Conservation (phyloP, 768 basidiomycete genomes). For the Galerina sulciceps region DNA sequence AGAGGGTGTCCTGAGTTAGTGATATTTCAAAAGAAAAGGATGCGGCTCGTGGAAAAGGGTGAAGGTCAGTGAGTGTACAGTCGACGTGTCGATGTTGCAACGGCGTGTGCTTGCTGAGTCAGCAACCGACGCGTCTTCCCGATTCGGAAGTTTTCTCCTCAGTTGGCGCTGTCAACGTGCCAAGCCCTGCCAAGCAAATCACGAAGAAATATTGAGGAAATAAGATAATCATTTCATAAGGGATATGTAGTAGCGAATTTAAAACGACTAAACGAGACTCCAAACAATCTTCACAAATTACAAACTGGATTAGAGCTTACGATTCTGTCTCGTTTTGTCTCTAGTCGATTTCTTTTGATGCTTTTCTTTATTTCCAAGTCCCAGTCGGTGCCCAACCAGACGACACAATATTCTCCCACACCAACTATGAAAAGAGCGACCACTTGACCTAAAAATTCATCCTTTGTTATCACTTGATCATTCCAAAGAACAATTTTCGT, state of each 20-base stretch:
- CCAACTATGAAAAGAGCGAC: slow-evolving; percentile 76
- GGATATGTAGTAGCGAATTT: neutral
- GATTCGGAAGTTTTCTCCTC: slow-evolving; percentile 21
- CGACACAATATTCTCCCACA: slow-evolving; percentile 64
- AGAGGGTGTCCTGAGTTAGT: slow-evolving; percentile 10
- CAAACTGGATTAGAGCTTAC: neutral
- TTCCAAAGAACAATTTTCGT: slow-evolving; percentile 10
- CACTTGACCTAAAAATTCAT: slow-evolving; percentile 58
- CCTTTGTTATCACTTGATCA: neutral
- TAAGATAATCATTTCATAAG: neutral
- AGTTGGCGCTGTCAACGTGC: slow-evolving; percentile 11
- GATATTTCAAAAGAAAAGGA: slow-evolving; percentile 5
- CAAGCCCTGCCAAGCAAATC: slow-evolving; percentile 8
- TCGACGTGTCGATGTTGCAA: slow-evolving; percentile 35
- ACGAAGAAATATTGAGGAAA: neutral
- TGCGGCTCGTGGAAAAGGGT: slow-evolving; percentile 10
- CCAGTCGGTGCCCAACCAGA: slow-evolving; percentile 69
- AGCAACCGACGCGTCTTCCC: slow-evolving; percentile 23
- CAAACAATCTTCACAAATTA: neutral
- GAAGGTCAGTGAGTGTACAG: slow-evolving; percentile 13
- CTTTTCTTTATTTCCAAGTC: slow-evolving; percentile 60
- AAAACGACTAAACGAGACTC: neutral
- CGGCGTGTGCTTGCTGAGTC: slow-evolving; percentile 25
- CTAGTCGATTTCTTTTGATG: slow-evolving; percentile 50
- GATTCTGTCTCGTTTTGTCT: slow-evolving; percentile 35